phyloP scores from a whole-genome alignment of 257 asterid genomes.

The Nicotiana sylvestris region DNA sequence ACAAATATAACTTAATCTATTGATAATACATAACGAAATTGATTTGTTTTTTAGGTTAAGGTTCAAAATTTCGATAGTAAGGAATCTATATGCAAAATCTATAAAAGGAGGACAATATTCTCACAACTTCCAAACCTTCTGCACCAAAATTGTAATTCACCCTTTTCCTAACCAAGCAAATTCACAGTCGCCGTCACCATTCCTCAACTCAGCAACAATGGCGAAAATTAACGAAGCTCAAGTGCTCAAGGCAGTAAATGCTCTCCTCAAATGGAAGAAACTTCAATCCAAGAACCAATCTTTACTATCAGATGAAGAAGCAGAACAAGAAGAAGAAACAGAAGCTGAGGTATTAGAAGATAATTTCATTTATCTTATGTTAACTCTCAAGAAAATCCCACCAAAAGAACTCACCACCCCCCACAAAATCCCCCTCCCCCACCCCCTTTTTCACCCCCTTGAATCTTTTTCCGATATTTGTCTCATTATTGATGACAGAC shows the following conservation, averaged over 20 bases:
- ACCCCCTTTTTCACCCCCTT: constrained; percentile 34
- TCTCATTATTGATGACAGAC: constrained; percentile 66
- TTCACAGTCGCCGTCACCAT: background rate
- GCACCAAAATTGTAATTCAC: background rate
- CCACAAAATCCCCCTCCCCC: constrained; percentile 50
- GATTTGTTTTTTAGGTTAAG: background rate
- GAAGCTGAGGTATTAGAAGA: constrained; percentile 17
- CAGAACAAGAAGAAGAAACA: background rate
- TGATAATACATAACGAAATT: too few relatives aligned
- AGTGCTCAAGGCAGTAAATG: constrained; percentile 51
- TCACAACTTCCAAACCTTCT: background rate
- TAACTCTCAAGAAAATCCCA: constrained; percentile 62
- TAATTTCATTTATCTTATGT: constrained; percentile 42
- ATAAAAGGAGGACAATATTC: background rate
- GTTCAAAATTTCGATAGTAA: background rate
- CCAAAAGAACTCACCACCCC: constrained; percentile 37
- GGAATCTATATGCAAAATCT: background rate
- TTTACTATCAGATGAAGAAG: constrained; percentile 10
- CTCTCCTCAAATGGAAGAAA: constrained; percentile 74
- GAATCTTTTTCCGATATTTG: constrained; percentile 29
- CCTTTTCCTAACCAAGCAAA: background rate
- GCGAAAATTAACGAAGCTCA: constrained; percentile 17
- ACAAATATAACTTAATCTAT: too few relatives aligned
- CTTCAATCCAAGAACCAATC: constrained; percentile 20
- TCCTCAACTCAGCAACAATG: background rate